phyloP scores from a whole-genome alignment of 768 basidiomycete species.

The Tylopilus plumbeoviolaceoides region DNA sequence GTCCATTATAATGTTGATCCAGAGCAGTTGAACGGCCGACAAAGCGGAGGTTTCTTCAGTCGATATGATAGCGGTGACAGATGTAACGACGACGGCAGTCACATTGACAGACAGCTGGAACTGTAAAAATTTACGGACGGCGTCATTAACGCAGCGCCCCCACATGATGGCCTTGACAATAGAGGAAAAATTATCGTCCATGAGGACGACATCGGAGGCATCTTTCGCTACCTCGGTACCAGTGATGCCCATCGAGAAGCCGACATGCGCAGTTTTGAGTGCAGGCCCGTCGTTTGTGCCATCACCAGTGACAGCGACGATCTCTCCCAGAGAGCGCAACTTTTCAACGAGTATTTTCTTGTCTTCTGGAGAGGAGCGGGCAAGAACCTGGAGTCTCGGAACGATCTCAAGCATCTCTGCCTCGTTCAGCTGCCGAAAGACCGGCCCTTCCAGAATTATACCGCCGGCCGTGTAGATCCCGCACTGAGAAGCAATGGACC shows the following conservation, averaged over 20 bases:
- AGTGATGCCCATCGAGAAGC: constrained; percentile 95
- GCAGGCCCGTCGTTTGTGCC: constrained; percentile 98
- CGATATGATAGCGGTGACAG: constrained; percentile 84
- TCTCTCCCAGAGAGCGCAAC: constrained; percentile 80
- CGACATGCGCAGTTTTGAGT: constrained; percentile 91
- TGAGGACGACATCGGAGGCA: constrained; percentile 97
- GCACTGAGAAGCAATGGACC: constrained; percentile 96
- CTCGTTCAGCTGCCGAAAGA: constrained; percentile 75
- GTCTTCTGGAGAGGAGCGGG: constrained; percentile 95
- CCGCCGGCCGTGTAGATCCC: constrained; percentile 93
- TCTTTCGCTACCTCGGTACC: constrained; percentile 99
- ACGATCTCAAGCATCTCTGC: constrained; percentile 76
- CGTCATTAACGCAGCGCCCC: constrained; percentile 98
- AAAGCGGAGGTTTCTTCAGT: constrained; percentile 75
- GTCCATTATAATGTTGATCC: constrained; percentile 99
- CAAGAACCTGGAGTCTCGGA: constrained; percentile 92
- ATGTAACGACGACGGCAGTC: constrained; percentile 92
- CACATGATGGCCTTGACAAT: constrained; percentile 98
- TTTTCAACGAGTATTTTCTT: constrained; percentile 92
- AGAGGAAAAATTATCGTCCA: constrained; percentile 96
- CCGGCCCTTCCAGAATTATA: constrained; percentile 96
- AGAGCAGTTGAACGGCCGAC: constrained; percentile 92
- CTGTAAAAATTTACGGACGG: constrained; percentile 95
- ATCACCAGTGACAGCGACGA: constrained; percentile 95
- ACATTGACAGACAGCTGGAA: constrained; percentile 95